phyloP scores from a whole-genome alignment of 805 yeast genomes.

The Nakazawaea anatomiae region DNA sequence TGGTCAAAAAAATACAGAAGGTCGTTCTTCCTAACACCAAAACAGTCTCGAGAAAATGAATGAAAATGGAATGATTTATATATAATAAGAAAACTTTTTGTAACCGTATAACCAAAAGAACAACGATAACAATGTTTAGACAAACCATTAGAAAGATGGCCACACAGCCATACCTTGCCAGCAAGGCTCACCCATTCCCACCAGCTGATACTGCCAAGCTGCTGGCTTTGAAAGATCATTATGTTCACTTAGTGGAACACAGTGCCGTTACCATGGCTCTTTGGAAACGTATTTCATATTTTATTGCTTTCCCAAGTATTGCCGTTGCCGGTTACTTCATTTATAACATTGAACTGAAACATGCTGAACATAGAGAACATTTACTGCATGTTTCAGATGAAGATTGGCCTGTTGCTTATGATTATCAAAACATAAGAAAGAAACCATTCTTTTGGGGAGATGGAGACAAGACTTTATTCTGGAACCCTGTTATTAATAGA shows the following conservation, averaged over 20 bases:
- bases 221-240: constrained; percentile 55
- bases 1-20: neutral
- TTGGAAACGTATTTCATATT: constrained; percentile 83
- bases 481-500: constrained; percentile 93
- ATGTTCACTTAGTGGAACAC: constrained; percentile 70
- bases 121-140: constrained; percentile 35
- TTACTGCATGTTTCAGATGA: constrained; percentile 70
- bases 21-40: no score
- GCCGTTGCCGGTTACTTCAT: constrained; percentile 74
- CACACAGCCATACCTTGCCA: constrained; percentile 26
- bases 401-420: constrained; percentile 90
- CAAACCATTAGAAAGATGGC: constrained; percentile 25
- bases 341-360: constrained; percentile 76
- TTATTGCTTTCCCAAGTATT: constrained; percentile 80
- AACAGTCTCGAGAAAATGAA: no score
- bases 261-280: constrained; percentile 51
- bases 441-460: constrained; percentile 97
- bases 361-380: constrained; percentile 85
- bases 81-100: neutral
- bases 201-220: constrained; percentile 59
- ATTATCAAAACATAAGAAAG: constrained; percentile 84
- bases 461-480: constrained; percentile 95
- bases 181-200: constrained; percentile 36
- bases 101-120: neutral
- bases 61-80: neutral